phyloP scores from a whole-genome alignment of 2,329 filamentous ascomycete genomes.

The Ophiocordyceps robertsii region DNA sequence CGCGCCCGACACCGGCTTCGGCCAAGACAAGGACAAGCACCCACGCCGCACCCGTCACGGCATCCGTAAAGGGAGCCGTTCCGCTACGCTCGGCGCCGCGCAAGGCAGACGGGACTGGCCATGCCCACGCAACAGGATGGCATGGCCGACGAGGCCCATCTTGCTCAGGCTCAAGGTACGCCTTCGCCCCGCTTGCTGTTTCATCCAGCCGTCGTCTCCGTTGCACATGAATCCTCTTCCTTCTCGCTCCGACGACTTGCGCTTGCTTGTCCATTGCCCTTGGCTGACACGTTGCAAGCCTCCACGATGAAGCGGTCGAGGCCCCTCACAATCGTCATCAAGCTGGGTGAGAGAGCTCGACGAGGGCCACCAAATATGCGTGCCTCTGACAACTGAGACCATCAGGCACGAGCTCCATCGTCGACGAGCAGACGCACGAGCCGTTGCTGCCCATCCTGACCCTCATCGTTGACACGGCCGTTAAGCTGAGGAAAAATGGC shows the following conservation, averaged over 20 bases:
- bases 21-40: background rate
- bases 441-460: slow-evolving; percentile 83
- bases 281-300: slow-evolving; percentile 10
- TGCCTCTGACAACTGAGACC: background rate
- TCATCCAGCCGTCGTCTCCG: background rate
- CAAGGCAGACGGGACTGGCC: no score
- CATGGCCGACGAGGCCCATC: background rate
- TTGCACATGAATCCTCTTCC: background rate
- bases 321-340: slow-evolving; percentile 55
- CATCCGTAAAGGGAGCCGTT: background rate
- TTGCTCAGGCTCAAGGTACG: background rate
- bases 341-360: slow-evolving; percentile 52
- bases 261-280: background rate
- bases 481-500: slow-evolving; percentile 76
- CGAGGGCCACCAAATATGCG: no score
- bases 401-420: slow-evolving; percentile 93
- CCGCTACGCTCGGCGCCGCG: background rate
- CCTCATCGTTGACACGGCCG: slow-evolving; percentile 86
- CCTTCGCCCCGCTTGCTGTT: background rate
- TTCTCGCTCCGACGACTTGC: background rate
- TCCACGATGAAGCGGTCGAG: slow-evolving; percentile 52
- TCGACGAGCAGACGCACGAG: slow-evolving; percentile 90
- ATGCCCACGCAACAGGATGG: background rate
- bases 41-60: background rate
- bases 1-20: background rate